Evolutionary conservation across 768 basidiomycete species (phyloP).

Genomic region (Tremella fuciformis): DNA sequence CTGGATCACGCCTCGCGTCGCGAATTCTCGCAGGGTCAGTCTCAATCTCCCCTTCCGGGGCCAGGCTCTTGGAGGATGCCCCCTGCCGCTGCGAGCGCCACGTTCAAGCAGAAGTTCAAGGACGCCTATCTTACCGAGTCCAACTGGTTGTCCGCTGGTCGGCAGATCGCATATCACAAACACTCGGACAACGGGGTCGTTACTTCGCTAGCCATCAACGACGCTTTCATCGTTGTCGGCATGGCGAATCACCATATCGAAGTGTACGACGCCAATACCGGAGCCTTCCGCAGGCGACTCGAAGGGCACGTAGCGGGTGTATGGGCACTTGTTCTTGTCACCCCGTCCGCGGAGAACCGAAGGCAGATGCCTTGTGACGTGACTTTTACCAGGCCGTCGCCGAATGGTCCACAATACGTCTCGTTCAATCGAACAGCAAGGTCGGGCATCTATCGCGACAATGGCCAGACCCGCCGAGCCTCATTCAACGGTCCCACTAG

Average conservation of each 20-base stretch:
- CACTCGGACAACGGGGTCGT: constrained; percentile 65
- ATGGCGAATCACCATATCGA: constrained; percentile 81
- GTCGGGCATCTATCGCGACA: constrained; percentile 20
- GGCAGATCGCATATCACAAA: constrained; percentile 64
- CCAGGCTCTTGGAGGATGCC: constrained; percentile 63
- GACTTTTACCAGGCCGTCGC: too few relatives aligned
- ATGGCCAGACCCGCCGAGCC: constrained; percentile 27
- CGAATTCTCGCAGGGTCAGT: not conserved
- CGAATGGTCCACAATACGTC: too few relatives aligned
- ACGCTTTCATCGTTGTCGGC: constrained; percentile 79
- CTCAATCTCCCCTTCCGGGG: constrained; percentile 58
- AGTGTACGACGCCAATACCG: constrained; percentile 75
- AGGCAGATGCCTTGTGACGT: not conserved
- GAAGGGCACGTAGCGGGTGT: constrained; percentile 85
- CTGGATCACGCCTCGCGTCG: not conserved
- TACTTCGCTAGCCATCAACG: constrained; percentile 80
- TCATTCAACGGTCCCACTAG: constrained; percentile 20
- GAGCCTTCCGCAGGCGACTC: constrained; percentile 71
- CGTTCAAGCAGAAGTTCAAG: constrained; percentile 70
- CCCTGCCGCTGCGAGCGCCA: constrained; percentile 26
- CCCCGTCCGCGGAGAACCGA: constrained; percentile 44
- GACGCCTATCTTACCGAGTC: constrained; percentile 73
- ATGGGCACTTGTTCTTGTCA: constrained; percentile 81
- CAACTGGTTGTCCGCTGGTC: constrained; percentile 76
- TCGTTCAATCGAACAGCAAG: not conserved